Evolutionary conservation across 805 yeast species (phyloP).

Genomic region (Zygotorulaspora florentina): DNA sequence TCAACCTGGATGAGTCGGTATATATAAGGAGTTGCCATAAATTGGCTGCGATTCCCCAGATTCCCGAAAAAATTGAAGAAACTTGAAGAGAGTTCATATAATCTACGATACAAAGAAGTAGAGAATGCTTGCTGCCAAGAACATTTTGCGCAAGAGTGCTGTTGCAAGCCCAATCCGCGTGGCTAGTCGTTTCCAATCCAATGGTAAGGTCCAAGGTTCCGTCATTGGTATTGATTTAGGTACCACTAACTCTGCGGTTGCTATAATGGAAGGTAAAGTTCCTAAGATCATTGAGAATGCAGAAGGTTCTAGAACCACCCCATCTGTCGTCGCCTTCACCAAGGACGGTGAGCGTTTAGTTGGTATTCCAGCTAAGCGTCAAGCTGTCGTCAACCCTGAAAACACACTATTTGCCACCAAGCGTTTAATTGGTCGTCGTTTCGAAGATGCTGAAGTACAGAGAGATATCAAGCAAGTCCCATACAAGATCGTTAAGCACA

Average conservation of each 20-base stretch:
- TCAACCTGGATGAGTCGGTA: not conserved
- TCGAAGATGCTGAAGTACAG: constrained; percentile 84
- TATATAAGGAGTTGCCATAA: not conserved
- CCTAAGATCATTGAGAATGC: constrained; percentile 75
- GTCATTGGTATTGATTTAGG: constrained; percentile 85
- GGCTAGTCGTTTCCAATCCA: constrained; percentile 35
- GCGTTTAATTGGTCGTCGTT: constrained; percentile 91
- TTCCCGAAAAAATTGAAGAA: not conserved
- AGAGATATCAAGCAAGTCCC: constrained; percentile 85
- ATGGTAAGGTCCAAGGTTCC: constrained; percentile 34
- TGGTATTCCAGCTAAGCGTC: constrained; percentile 95
- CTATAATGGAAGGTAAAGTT: constrained; percentile 65
- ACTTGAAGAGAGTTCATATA: not conserved
- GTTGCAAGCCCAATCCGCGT: constrained; percentile 18
- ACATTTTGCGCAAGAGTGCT: constrained; percentile 18
- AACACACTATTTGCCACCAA: constrained; percentile 93
- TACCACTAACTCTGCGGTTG: constrained; percentile 86
- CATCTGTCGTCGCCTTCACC: constrained; percentile 92
- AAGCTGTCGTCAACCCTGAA: constrained; percentile 90
- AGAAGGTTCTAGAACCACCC: constrained; percentile 84
- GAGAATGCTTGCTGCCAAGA: constrained; percentile 30
- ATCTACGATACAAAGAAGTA: not conserved
- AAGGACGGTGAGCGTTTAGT: constrained; percentile 87
- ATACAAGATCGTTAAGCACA: constrained; percentile 83
- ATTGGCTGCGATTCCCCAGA: not conserved